Percentiles rank a stretch among this genome's conserved stretches.
phyloP scores from a whole-genome alignment of 2,329 filamentous ascomycete species.

The Penicillium olsonii region DNA sequence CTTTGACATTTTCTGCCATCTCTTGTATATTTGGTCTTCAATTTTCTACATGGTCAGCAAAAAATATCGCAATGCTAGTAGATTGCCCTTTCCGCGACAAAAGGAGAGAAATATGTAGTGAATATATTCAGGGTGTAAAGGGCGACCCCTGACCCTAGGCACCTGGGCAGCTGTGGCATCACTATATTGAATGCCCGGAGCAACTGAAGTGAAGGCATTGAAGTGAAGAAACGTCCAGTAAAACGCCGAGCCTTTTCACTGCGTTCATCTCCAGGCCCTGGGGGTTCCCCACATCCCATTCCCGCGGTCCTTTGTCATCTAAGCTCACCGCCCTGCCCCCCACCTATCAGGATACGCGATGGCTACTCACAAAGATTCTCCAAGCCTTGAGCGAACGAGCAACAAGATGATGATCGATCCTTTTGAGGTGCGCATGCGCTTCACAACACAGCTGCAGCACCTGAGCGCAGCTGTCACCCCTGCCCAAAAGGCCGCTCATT shows the following conservation, averaged over 20 bases:
- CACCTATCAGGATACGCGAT: conserved; percentile 3
- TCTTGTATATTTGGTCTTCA: neutral
- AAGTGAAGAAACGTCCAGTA: no score
- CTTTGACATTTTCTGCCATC: conserved; percentile 21
- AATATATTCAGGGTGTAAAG: no score
- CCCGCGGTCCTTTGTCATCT: neutral
- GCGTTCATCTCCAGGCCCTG: no score
- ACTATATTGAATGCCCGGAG: no score
- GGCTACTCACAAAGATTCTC: neutral
- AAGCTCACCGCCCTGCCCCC: neutral
- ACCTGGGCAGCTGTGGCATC: no score
- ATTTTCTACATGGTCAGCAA: neutral
- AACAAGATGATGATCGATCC: conserved; percentile 70
- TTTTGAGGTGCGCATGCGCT: conserved; percentile 97
- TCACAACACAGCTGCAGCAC: conserved; percentile 85
- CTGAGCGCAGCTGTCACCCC: conserved; percentile 88
- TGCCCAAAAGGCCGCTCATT: conserved; percentile 88
- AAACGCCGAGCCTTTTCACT: neutral
- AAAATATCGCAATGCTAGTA: no score
- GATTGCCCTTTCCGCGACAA: no score
- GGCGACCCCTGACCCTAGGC: no score
- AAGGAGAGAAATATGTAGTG: no score
- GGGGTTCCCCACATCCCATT: no score
- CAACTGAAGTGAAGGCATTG: no score
- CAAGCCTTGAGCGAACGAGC: neutral